phyloP scores from a whole-genome alignment of 805 yeast genomes.

The Nakazawaea pomicola region DNA sequence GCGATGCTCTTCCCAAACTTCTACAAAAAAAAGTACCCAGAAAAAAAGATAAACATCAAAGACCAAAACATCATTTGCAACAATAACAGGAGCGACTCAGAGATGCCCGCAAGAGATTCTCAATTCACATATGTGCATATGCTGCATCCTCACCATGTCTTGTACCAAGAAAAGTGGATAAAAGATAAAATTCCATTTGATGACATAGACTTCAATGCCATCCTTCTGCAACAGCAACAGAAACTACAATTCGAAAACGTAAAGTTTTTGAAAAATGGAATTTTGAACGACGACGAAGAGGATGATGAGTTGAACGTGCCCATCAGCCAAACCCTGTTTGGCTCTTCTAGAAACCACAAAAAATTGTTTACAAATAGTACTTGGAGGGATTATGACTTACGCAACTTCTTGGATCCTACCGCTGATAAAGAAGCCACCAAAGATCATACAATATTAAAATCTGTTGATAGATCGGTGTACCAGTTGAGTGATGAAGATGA shows the following conservation, averaged over 20 bases:
- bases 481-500: neutral
- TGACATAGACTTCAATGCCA: constrained; percentile 21
- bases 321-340: constrained; percentile 7
- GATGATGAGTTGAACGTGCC: constrained; percentile 9
- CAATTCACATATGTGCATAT: constrained; percentile 24
- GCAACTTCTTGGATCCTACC: constrained; percentile 3
- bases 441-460: constrained; percentile 11
- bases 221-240: constrained; percentile 12
- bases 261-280: constrained; percentile 10
- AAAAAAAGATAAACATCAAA: neutral
- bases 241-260: constrained; percentile 7
- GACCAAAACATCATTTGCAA: neutral
- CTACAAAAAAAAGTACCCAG: neutral
- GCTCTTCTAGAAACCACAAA: constrained; percentile 3
- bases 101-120: constrained; percentile 22
- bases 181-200: constrained; percentile 25
- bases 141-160: constrained; percentile 24
- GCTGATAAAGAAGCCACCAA: neutral
- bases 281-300: constrained; percentile 10
- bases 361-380: constrained; percentile 6
- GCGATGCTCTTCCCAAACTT: neutral
- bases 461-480: neutral
- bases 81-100: no score
- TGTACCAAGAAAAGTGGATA: constrained; percentile 28
- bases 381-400: constrained; percentile 11